A percentile compares a stretch with the other conserved stretches of the same genome.
phyloP scores from a whole-genome alignment of 208 protist genomes.

The Trypanosoma vivax region DNA sequence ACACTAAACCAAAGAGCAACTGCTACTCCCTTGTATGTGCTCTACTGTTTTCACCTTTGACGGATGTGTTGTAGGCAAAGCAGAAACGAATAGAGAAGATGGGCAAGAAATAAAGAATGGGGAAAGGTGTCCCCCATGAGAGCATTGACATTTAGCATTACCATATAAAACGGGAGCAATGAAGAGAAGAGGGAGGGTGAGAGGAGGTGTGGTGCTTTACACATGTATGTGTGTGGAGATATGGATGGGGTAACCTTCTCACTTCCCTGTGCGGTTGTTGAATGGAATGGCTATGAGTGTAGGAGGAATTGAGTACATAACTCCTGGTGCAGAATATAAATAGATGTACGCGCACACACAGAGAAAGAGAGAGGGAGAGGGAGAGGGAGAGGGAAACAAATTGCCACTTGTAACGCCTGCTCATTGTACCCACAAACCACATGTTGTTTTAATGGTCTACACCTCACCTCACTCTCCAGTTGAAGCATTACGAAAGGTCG shows the following conservation, averaged over 20 bases:
- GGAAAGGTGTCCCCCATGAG: not conserved
- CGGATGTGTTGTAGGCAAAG: not conserved
- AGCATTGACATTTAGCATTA: too few relatives aligned
- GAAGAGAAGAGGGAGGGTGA: not conserved
- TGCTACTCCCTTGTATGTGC: too few relatives aligned
- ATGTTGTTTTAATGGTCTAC: conserved; percentile 4
- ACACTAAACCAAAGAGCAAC: too few relatives aligned
- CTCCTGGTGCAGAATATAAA: too few relatives aligned
- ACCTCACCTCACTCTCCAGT: not conserved
- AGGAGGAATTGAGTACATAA: too few relatives aligned
- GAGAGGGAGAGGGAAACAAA: not conserved
- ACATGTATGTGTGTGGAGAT: too few relatives aligned
- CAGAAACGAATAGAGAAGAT: conserved; percentile 5
- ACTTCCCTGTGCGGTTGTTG: too few relatives aligned
- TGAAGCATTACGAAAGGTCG: conserved; percentile 47
- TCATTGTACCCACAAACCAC: not conserved
- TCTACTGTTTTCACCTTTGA: too few relatives aligned
- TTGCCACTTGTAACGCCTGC: not conserved
- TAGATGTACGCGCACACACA: conserved; percentile 5
- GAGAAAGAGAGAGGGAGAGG: not conserved
- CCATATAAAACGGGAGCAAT: not conserved
- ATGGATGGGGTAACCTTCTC: too few relatives aligned
- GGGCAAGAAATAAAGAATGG: not conserved
- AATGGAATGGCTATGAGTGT: too few relatives aligned
- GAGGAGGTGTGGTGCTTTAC: too few relatives aligned